Percentiles rank a stretch among this genome's conserved stretches.
phyloP scores from a whole-genome alignment of 2,329 filamentous ascomycete species.

The Aspergillus chevalieri region DNA sequence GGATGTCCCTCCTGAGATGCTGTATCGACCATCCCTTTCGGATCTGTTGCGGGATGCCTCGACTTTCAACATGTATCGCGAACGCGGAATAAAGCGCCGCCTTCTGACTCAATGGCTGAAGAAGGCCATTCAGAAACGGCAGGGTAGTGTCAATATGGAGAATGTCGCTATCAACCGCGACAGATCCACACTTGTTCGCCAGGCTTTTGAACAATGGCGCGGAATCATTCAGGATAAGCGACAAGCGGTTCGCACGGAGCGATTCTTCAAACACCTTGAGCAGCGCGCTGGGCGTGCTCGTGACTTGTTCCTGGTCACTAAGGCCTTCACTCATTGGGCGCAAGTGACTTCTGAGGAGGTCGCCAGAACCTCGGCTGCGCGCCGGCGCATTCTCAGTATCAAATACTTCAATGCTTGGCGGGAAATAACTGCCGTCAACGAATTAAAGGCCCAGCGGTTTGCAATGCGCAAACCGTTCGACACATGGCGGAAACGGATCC shows the following conservation, averaged over 20 bases:
- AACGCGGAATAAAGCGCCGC: slow-evolving; percentile 32
- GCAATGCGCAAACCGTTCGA: slow-evolving; percentile 50
- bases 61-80: slow-evolving; percentile 40
- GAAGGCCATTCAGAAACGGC: slow-evolving; percentile 32
- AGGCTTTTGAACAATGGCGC: slow-evolving; percentile 49
- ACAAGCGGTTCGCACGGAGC: slow-evolving; percentile 42
- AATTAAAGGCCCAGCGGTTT: slow-evolving; percentile 48
- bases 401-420: slow-evolving; percentile 66
- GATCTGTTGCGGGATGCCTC: slow-evolving; percentile 48
- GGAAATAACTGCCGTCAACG: slow-evolving; percentile 57
- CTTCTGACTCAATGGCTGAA: slow-evolving; percentile 45
- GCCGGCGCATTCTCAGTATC: slow-evolving; percentile 63
- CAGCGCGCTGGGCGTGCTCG: slow-evolving; percentile 57
- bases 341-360: slow-evolving; percentile 59
- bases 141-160: slow-evolving; percentile 35
- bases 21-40: slow-evolving; percentile 46
- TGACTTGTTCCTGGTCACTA: slow-evolving; percentile 59
- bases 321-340: slow-evolving; percentile 65
- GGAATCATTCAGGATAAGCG: slow-evolving; percentile 35
- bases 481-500: slow-evolving; percentile 45
- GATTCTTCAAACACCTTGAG: slow-evolving; percentile 53
- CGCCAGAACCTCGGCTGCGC: slow-evolving; percentile 60
- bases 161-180: slow-evolving; percentile 46
- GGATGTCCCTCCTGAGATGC: slow-evolving; percentile 31
- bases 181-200: slow-evolving; percentile 45